Evolutionary conservation across 169 alveolate species (phyloP), one percentile per base, ranked within the genome.

Genomic region (Ichthyophthirius multifiliis): DNA sequence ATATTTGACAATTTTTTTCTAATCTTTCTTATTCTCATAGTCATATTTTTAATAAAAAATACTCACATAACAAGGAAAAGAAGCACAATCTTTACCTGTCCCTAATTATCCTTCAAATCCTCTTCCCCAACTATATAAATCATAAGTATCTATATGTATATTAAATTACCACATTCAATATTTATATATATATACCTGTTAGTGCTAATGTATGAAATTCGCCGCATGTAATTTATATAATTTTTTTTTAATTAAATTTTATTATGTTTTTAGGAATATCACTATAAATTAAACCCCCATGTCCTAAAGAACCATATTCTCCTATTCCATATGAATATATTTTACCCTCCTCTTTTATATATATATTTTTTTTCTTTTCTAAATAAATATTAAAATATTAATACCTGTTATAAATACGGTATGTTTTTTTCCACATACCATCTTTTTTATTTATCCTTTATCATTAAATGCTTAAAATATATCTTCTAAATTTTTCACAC

Each of bases 31-130:
- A 37, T 35, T 18, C 41, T 67, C 45, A 41, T 35, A 35, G 41
- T 37, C 77, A 9, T 37, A 67, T 41, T 67, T 37, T 37, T 67
- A 27, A 55, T 71, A 81, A 73, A 81, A 81, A 47, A 27, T 47
- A 71, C 88, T 91, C 9, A 95, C 81, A 84, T 89, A 94, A 63
- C 91, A 81, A 6, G 98, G 98, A 44, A 92, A 88, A 20, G 95
- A 83, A 1, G 96, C 94, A 3, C 94, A 89, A 43, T 80, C 86
- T 37, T 89, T 82, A 31, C 94, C 89, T 7, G 93, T 76, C 35
- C 98, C 98, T 41, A 94, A 75, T 83, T 95, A 93, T 1, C 98
- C 98, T 83, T 92, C 96, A 83, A 89, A 95, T 48, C 97, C 98
- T 89, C 95, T 90, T 44, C 98, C 98, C 97, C 97, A 95, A 32